These are phyloP conservation scores for Metarhizium brunneum DNA, from an alignment of 2,329 filamentous ascomycete genomes.

Conservation along the genomic window DNA sequence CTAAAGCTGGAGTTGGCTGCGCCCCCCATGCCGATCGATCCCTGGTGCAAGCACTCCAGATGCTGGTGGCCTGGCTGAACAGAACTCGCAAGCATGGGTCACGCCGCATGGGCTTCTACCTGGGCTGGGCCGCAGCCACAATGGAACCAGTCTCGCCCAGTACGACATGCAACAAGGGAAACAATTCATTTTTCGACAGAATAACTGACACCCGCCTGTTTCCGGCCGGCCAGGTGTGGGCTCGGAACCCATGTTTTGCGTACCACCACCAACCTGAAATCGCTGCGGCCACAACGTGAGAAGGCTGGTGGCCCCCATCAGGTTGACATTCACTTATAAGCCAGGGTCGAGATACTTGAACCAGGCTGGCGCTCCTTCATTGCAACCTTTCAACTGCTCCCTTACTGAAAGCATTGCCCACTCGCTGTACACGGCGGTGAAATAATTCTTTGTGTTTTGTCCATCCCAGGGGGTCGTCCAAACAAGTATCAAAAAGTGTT, in stretches of 20 bases:
- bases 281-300: background rate
- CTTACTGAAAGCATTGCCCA: background rate
- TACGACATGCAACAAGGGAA: background rate
- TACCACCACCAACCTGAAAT: background rate
- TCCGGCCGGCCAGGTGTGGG: background rate
- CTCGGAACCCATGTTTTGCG: background rate
- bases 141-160: background rate
- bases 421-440: background rate
- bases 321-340: background rate
- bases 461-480: background rate
- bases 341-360: background rate
- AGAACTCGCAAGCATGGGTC: background rate
- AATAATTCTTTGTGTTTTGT: background rate
- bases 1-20: background rate
- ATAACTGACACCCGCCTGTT: slow-evolving; percentile 1
- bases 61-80: background rate
- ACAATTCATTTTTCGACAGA: background rate
- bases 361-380: background rate
- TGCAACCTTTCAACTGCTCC: background rate
- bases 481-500: background rate
- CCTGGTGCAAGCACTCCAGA: background rate
- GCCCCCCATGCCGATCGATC: background rate
- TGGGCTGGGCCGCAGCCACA: background rate
- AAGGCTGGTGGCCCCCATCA: background rate
- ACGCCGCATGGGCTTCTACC: background rate